Percentiles rank a stretch among this genome's conserved stretches.
Evolutionary conservation across 148 eudicot species (phyloP).

Genomic region (Suaeda aralocaspica): DNA sequence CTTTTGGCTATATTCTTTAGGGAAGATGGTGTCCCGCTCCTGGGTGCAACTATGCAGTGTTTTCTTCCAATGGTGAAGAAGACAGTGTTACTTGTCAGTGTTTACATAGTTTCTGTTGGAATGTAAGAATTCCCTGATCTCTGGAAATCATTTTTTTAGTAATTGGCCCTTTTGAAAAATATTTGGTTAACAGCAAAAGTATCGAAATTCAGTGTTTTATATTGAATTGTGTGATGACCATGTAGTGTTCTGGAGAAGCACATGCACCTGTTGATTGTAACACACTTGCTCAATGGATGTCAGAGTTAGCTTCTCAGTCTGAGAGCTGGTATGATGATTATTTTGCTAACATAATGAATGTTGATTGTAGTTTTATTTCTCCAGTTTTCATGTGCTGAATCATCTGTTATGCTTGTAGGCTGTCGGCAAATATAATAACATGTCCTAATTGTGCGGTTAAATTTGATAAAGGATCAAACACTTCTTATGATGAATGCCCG

Average conservation of each 20-base stretch:
- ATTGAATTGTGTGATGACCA: not conserved
- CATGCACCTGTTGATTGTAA: constrained; percentile 74
- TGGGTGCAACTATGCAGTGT: constrained; percentile 63
- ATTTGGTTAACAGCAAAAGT: too few relatives aligned
- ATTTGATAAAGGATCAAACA: constrained; percentile 36
- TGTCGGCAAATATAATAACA: constrained; percentile 47
- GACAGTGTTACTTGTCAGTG: constrained; percentile 56
- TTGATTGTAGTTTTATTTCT: not conserved
- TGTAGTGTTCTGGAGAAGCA: constrained; percentile 64
- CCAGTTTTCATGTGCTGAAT: not conserved
- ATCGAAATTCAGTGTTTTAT: not conserved
- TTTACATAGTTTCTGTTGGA: constrained; percentile 57
- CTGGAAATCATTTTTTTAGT: too few relatives aligned
- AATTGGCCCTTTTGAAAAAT: too few relatives aligned
- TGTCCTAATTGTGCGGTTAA: constrained; percentile 51
- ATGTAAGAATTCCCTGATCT: too few relatives aligned
- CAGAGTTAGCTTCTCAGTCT: constrained; percentile 42
- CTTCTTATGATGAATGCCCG: constrained; percentile 39
- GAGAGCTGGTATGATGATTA: constrained; percentile 47
- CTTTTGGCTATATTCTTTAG: constrained; percentile 25
- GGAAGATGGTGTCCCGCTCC: constrained; percentile 86
- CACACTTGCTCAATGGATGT: constrained; percentile 51
- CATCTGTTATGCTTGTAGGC: constrained; percentile 29
- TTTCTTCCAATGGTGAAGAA: constrained; percentile 35
- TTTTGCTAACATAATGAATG: not conserved